Percentiles rank a stretch among this genome's conserved stretches.
phyloP scores from a whole-genome alignment of 2,329 filamentous ascomycete genomes.

The Fusarium irregulare region DNA sequence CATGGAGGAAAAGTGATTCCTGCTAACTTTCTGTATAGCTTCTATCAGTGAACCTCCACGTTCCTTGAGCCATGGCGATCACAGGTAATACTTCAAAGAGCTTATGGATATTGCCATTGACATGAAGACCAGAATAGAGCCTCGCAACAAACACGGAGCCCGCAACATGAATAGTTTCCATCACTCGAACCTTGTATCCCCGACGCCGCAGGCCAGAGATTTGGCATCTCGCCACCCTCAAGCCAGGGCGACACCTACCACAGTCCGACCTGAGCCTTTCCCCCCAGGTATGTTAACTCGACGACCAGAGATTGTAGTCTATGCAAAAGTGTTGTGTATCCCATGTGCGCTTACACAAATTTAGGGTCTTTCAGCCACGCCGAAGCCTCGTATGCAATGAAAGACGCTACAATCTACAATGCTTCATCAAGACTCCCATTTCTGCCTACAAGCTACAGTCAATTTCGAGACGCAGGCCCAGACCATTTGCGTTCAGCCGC shows the following conservation, averaged over 20 bases:
- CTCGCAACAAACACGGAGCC: constrained; percentile 50
- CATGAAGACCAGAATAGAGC: constrained; percentile 46
- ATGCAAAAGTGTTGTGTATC: neutral
- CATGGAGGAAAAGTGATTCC: neutral
- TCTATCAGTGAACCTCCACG: constrained; percentile 41
- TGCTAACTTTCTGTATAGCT: constrained; percentile 40
- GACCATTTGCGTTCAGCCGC: constrained; percentile 46
- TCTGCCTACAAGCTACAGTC: constrained; percentile 26
- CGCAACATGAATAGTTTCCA: constrained; percentile 53
- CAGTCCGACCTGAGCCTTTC: constrained; percentile 32
- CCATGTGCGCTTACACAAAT: constrained; percentile 21
- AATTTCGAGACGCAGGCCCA: constrained; percentile 42
- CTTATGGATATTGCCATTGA: constrained; percentile 7
- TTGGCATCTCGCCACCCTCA: constrained; percentile 42
- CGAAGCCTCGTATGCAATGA: constrained; percentile 47
- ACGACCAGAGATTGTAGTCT: neutral
- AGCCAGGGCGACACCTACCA: constrained; percentile 39
- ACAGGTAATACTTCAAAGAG: constrained; percentile 38
- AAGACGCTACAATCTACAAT: constrained; percentile 49
- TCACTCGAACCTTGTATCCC: constrained; percentile 55
- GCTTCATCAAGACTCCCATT: constrained; percentile 48
- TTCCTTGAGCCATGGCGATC: constrained; percentile 38
- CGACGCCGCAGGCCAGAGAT: constrained; percentile 49
- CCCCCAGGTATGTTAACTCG: constrained; percentile 23
- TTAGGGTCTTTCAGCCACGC: constrained; percentile 44